Percentiles rank a stretch among this genome's conserved stretches.
Evolutionary conservation across 306 rosid species (phyloP).

Genomic region (Citrullus mucosospermus): DNA sequence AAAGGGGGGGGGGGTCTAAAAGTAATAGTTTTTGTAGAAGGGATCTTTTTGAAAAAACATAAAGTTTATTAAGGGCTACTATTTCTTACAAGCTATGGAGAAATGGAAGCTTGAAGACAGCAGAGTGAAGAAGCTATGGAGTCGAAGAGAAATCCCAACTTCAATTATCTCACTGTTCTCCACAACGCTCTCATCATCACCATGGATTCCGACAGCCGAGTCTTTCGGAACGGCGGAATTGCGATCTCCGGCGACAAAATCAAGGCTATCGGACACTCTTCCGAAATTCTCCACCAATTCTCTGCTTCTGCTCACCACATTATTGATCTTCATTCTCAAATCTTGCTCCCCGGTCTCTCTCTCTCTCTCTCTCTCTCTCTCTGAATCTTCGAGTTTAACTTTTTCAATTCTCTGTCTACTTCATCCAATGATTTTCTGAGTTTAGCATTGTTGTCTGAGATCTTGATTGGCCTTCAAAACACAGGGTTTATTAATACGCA

Average conservation of each 20-base stretch:
- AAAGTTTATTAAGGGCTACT: no score
- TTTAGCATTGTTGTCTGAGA: neutral
- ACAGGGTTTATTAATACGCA: slow-evolving; percentile 74
- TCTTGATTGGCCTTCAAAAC: neutral
- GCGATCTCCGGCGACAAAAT: slow-evolving; percentile 37
- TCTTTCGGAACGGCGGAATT: slow-evolving; percentile 51
- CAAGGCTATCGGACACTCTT: slow-evolving; percentile 50
- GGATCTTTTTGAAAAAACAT: no score
- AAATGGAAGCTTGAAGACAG: neutral
- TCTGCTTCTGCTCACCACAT: slow-evolving; percentile 23
- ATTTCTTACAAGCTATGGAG: no score
- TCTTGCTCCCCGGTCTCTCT: slow-evolving; percentile 49
- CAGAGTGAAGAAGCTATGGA: neutral
- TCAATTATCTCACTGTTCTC: slow-evolving; percentile 19
- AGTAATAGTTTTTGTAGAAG: no score
- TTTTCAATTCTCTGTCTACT: neutral
- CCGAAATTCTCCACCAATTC: slow-evolving; percentile 31
- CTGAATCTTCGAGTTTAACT: neutral
- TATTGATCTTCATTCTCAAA: slow-evolving; percentile 46
- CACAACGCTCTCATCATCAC: slow-evolving; percentile 53
- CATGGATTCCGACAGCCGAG: slow-evolving; percentile 50
- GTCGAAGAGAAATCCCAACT: slow-evolving; percentile 4
- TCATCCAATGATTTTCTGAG: neutral
- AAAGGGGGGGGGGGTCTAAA: no score
- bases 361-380: neutral